Percentiles rank a stretch among this genome's conserved stretches.
phyloP scores from a whole-genome alignment of 768 basidiomycete species.

The Suillus sp. region DNA sequence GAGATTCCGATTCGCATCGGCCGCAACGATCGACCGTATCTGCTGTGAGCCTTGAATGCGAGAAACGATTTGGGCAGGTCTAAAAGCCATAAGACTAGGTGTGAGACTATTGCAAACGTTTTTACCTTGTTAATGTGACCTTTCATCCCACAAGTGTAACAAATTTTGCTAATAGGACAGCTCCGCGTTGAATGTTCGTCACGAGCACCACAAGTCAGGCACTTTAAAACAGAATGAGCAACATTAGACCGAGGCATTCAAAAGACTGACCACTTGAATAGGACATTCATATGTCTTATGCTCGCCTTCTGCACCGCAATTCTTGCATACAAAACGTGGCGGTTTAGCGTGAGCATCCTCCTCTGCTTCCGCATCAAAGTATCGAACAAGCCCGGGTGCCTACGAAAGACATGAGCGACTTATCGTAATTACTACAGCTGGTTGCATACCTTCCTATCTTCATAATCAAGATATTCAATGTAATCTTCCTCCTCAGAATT shows the following conservation, averaged over 20 bases:
- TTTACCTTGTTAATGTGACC: slow-evolving; percentile 72
- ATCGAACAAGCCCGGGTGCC: slow-evolving; percentile 57
- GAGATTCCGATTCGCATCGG: slow-evolving; percentile 65
- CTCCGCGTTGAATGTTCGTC: slow-evolving; percentile 77
- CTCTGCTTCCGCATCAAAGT: slow-evolving; percentile 57
- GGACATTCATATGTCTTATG: slow-evolving; percentile 71
- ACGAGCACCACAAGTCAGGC: slow-evolving; percentile 77
- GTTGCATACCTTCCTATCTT: slow-evolving; percentile 55
- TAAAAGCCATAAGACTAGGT: slow-evolving; percentile 28
- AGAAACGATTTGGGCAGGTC: slow-evolving; percentile 71
- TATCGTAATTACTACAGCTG: not conserved
- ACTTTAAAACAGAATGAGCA: slow-evolving; percentile 43
- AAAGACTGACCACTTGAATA: slow-evolving; percentile 63
- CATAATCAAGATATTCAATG: slow-evolving; percentile 80
- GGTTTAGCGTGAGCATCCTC: slow-evolving; percentile 42
- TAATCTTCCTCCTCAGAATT: slow-evolving; percentile 61
- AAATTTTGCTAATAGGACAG: slow-evolving; percentile 81
- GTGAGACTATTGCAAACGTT: not conserved
- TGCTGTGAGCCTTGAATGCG: slow-evolving; percentile 21
- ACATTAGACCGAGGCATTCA: not conserved
- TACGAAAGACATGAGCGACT: slow-evolving; percentile 24
- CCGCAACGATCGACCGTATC: slow-evolving; percentile 55
- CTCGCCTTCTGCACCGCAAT: slow-evolving; percentile 73
- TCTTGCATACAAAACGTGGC: slow-evolving; percentile 65
- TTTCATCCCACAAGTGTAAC: slow-evolving; percentile 82